Evolutionary conservation across 345 rosid species (phyloP).

Genomic region (Geranium rotundifolium): DNA sequence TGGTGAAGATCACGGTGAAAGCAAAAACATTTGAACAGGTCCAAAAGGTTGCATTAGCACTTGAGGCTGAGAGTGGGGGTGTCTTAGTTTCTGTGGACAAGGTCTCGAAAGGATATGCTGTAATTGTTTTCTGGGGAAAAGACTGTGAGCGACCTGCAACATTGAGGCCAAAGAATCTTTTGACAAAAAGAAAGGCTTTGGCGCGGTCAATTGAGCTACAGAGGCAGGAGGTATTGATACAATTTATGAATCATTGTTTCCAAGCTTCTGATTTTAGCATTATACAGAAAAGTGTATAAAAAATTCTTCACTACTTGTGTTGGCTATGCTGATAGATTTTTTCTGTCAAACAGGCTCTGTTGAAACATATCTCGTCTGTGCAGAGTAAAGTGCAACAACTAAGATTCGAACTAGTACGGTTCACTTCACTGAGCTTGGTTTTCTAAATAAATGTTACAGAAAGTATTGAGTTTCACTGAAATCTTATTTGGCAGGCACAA

Average conservation of each 20-base stretch:
- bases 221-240: conserved; percentile 58
- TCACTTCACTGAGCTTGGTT: neutral
- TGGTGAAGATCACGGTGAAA: conserved; percentile 73
- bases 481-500: conserved; percentile 37
- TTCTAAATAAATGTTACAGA: neutral
- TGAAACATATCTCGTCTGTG: conserved; percentile 43
- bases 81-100: conserved; percentile 80
- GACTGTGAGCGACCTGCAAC: conserved; percentile 72
- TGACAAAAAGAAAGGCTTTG: conserved; percentile 93
- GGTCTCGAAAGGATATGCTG: conserved; percentile 84
- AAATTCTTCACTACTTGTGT: neutral
- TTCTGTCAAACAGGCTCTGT: conserved; percentile 50
- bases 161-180: conserved; percentile 73
- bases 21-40: conserved; percentile 65
- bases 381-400: conserved; percentile 49
- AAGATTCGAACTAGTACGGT: conserved; percentile 63
- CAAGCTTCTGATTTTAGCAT: conserved; percentile 5
- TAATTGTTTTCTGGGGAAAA: conserved; percentile 77
- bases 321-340: conserved; percentile 7
- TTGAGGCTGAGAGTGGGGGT: conserved; percentile 96
- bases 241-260: conserved; percentile 4
- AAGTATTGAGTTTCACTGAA: neutral
- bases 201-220: conserved; percentile 94
- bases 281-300: neutral
- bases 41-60: conserved; percentile 73